These are phyloP conservation scores for Pythium phragmitis DNA, from an alignment of 352 stramenopile species.

Conservation along the genomic window DNA sequence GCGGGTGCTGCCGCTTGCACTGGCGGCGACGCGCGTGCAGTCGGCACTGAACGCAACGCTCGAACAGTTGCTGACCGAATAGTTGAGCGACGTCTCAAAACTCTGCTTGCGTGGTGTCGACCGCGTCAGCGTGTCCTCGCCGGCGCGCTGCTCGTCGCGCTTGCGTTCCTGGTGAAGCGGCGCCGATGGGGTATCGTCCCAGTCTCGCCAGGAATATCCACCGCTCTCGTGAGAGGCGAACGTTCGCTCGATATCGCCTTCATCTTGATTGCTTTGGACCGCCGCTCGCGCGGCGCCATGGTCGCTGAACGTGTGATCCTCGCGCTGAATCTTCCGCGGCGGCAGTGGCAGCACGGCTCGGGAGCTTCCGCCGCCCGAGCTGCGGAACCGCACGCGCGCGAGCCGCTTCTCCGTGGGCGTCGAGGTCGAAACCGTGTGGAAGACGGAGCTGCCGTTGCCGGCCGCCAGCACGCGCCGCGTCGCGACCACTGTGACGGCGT, in stretches of 20 bases:
- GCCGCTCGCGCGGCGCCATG: background rate
- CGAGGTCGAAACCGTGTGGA: constrained; percentile 55
- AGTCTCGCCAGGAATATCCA: background rate
- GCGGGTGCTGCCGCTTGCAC: constrained; percentile 8
- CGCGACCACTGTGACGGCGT: constrained; percentile 25
- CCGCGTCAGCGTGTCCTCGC: constrained; percentile 24
- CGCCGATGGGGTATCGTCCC: constrained; percentile 1
- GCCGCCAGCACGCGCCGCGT: constrained; percentile 3
- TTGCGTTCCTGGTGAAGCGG: constrained; percentile 6
- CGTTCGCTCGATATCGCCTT: constrained; percentile 7
- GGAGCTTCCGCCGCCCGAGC: background rate
- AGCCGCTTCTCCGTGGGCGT: constrained; percentile 45
- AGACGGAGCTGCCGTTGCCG: constrained; percentile 22
- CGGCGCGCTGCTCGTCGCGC: constrained; percentile 18
- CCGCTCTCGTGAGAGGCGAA: background rate
- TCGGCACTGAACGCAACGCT: constrained; percentile 29
- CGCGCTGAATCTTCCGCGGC: constrained; percentile 10
- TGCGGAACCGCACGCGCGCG: constrained; percentile 29
- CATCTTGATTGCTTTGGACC: constrained; percentile 15
- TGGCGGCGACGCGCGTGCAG: constrained; percentile 30
- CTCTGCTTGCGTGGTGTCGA: constrained; percentile 3
- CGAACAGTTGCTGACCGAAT: constrained; percentile 6
- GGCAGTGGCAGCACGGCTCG: constrained; percentile 20
- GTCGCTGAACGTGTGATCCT: background rate
- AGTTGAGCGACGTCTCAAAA: background rate